Percentiles rank a stretch among this genome's conserved stretches.
phyloP scores from a whole-genome alignment of 164 flowering plant genomes.

The Malania oleifera region DNA sequence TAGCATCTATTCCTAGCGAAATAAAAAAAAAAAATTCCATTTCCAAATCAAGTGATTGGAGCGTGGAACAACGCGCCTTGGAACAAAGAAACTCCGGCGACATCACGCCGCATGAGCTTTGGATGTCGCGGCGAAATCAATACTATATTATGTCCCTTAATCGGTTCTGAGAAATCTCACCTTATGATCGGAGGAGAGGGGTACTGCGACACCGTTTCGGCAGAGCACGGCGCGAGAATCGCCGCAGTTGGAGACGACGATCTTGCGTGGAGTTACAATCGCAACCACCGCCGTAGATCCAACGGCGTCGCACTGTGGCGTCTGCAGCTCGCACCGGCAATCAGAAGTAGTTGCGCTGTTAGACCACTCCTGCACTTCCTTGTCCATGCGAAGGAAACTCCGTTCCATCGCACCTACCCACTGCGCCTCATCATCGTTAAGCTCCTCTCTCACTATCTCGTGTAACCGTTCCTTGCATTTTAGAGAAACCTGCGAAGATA shows the following conservation, averaged over 20 bases:
- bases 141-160: no score
- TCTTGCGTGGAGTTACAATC: slow-evolving; percentile 31
- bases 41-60: no score
- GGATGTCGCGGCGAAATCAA: no score
- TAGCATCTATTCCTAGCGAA: no score
- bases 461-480: background rate
- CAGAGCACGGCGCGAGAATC: slow-evolving; percentile 57
- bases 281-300: slow-evolving; percentile 53
- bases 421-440: background rate
- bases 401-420: background rate
- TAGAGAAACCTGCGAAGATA: background rate
- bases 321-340: slow-evolving; percentile 44
- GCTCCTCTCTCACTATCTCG: slow-evolving; percentile 1
- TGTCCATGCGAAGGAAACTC: background rate
- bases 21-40: no score
- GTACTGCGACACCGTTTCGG: slow-evolving; percentile 45
- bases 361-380: background rate
- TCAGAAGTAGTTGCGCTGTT: background rate
- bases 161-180: no score
- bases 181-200: slow-evolving; percentile 50
- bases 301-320: slow-evolving; percentile 47
- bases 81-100: no score
- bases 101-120: no score
- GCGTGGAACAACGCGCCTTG: no score
- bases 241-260: slow-evolving; percentile 49